phyloP scores from a whole-genome alignment of 805 yeast species.

The Nakazawaea populi region DNA sequence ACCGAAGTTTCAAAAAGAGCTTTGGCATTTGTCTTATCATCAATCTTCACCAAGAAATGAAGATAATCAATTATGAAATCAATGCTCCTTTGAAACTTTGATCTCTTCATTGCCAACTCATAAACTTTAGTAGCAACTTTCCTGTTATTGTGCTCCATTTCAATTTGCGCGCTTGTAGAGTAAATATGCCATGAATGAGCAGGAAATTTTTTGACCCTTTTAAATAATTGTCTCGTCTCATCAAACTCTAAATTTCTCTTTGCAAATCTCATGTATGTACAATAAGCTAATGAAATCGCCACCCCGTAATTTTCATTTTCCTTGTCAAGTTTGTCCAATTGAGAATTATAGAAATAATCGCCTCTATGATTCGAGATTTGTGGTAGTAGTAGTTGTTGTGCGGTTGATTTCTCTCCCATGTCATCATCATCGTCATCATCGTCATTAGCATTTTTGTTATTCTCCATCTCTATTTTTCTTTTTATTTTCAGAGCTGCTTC shows the following conservation, averaged over 20 bases:
- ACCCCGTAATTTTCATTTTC: slow-evolving; percentile 16
- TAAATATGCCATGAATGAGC: slow-evolving; percentile 68
- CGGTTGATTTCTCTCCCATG: slow-evolving; percentile 13
- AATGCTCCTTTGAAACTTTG: slow-evolving; percentile 37
- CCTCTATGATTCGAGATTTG: not conserved
- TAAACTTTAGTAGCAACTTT: slow-evolving; percentile 71
- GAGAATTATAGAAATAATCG: slow-evolving; percentile 17
- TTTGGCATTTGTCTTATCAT: slow-evolving; percentile 67
- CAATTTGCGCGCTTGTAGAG: slow-evolving; percentile 79
- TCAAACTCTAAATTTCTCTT: slow-evolving; percentile 58
- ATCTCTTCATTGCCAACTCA: slow-evolving; percentile 67
- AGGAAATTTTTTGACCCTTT: slow-evolving; percentile 60
- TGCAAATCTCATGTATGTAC: slow-evolving; percentile 62
- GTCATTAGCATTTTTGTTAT: slow-evolving; percentile 6
- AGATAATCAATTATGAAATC: slow-evolving; percentile 65
- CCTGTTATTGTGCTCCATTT: slow-evolving; percentile 57
- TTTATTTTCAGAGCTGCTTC: slow-evolving; percentile 7
- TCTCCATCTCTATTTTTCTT: slow-evolving; percentile 12
- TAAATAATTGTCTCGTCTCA: slow-evolving; percentile 69
- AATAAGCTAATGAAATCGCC: slow-evolving; percentile 59
- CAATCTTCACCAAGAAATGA: slow-evolving; percentile 60
- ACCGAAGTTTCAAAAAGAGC: slow-evolving; percentile 77
- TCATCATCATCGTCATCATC: slow-evolving; percentile 7
- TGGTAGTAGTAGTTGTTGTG: not conserved
- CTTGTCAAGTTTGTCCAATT: slow-evolving; percentile 19